Base-by-base conservation (phyloP, 805 yeast species). In the Pichia membranifaciens region DNA sequence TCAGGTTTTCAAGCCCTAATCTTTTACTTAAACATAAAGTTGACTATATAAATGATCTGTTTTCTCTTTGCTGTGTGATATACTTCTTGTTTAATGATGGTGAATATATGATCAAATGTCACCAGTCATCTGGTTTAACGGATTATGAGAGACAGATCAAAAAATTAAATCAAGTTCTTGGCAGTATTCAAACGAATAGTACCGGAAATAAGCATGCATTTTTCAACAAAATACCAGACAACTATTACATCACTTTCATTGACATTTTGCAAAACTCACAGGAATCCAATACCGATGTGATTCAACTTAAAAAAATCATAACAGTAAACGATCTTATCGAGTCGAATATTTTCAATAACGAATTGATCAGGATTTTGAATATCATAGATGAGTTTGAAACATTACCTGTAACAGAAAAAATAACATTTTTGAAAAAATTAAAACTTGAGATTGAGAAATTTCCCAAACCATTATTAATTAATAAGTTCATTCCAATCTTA, bases 1-100 rank as follows among this genome's bases (percentile, higher is more conserved):
- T 85, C 54, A 81, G 84, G 59, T 93, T 75, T 61, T 68, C 86
- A 1, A 93, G 96, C 0, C 99, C 99, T 0, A 96, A 89, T 58
- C 68, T 91, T 31, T 70, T 90, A 0, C 56, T 83, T 6, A 88
- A 87, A 50, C 76, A 76, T 46, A 72, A 75, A 20, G 68, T 87
- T 3, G 79, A 78, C 31, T 77, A 78, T 31, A 79, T 79, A 17
- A 82, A 85, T 58, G 99, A 93, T 61, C 75, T 87, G 33, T 93
- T 90, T 73, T 79, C 96, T 0, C 58, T 93, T 10, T 98, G 95
- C 1, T 74, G 87, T 54, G 61, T 93, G 48, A 79, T 89, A 3
- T 84, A 75, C 60, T 82, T 79, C 54, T 64, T 90, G 3, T 90
- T 86, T 64, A 77, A 79, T 53, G 52, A 61, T 18, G 59, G 59